These are phyloP conservation scores for Botrytis fabae DNA, from an alignment of 2,329 filamentous ascomycete species.

Conservation along the genomic window DNA sequence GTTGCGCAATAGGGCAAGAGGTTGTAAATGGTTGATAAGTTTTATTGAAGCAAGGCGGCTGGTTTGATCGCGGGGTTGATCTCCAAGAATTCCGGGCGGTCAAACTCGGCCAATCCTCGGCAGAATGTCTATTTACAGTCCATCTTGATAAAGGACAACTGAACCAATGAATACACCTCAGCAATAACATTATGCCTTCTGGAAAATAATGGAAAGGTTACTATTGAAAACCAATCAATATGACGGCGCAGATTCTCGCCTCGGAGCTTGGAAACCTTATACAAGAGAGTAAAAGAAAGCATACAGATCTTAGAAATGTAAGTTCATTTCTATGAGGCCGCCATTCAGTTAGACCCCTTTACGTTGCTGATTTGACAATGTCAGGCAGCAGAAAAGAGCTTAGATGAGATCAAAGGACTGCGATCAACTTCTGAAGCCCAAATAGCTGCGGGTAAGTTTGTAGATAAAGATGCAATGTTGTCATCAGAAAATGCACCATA, in stretches of 20 bases:
- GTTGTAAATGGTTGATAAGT: slow-evolving; percentile 10
- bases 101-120: slow-evolving; percentile 21
- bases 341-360: slow-evolving; percentile 21
- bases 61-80: slow-evolving; percentile 15
- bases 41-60: neutral
- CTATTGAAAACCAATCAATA: slow-evolving; percentile 44
- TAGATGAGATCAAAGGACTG: slow-evolving; percentile 82
- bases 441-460: slow-evolving; percentile 42
- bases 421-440: slow-evolving; percentile 70
- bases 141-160: slow-evolving; percentile 19
- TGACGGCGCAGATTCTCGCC: slow-evolving; percentile 88
- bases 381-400: slow-evolving; percentile 83
- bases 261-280: slow-evolving; percentile 88
- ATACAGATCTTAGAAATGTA: slow-evolving; percentile 83
- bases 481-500: slow-evolving; percentile 2
- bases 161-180: neutral
- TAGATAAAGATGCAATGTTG: neutral
- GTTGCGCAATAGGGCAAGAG: neutral
- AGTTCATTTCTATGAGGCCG: slow-evolving; percentile 36
- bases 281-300: slow-evolving; percentile 93
- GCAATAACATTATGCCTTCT: slow-evolving; percentile 14
- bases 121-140: neutral
- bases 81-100: slow-evolving; percentile 20
- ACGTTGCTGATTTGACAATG: slow-evolving; percentile 43
- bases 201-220: slow-evolving; percentile 31